Percentiles rank a stretch among this genome's conserved stretches.
Evolutionary conservation across 345 rosid genomes (phyloP).

Genomic region (Schrenkiella parvula): DNA sequence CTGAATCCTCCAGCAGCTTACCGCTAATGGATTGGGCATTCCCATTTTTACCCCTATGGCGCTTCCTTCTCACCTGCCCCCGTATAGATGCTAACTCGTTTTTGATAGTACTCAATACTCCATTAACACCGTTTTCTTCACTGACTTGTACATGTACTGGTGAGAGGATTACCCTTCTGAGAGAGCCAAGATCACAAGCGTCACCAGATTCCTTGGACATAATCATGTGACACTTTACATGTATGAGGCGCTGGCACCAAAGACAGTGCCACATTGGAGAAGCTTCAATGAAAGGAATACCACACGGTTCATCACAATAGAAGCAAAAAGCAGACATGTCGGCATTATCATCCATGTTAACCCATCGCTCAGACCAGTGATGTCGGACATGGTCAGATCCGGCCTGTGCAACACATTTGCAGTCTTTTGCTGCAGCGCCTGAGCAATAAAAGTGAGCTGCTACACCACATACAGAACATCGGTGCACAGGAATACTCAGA

Average conservation of each 20-base stretch:
- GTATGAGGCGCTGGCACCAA: constrained; percentile 71
- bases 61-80: constrained; percentile 44
- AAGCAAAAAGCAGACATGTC: constrained; percentile 63
- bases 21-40: constrained; percentile 33
- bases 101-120: constrained; percentile 37
- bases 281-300: constrained; percentile 59
- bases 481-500: constrained; percentile 41
- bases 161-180: constrained; percentile 54
- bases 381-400: constrained; percentile 50
- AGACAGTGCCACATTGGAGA: constrained; percentile 73
- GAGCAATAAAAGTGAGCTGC: constrained; percentile 66
- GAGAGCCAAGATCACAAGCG: constrained; percentile 60
- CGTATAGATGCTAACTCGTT: constrained; percentile 41
- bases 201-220: constrained; percentile 64
- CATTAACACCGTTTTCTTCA: constrained; percentile 35
- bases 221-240: constrained; percentile 57
- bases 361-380: constrained; percentile 73
- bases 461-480: constrained; percentile 58
- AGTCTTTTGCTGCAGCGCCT: constrained; percentile 53
- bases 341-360: constrained; percentile 50
- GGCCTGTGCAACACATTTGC: constrained; percentile 63
- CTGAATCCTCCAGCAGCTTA: constrained; percentile 41
- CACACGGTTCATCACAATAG: constrained; percentile 65
- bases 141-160: constrained; percentile 53
- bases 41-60: constrained; percentile 38